Conservation (phyloP, 345 rosid species). For the Arabidopsis arenosa region DNA sequence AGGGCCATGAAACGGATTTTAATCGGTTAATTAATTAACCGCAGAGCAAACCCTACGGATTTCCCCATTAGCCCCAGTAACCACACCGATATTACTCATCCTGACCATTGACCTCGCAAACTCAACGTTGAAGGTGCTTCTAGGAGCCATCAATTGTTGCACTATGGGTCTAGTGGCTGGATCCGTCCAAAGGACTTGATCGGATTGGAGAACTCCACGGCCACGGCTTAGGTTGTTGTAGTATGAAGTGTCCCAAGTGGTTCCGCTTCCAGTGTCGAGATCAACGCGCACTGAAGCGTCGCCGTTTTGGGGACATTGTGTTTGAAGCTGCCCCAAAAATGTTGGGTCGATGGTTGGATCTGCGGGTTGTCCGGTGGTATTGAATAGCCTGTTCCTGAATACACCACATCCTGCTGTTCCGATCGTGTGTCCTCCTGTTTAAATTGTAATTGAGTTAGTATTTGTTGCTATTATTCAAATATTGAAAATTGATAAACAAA, state of each 20-base stretch:
- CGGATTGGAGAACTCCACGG: conserved; percentile 55
- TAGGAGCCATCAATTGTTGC: conserved; percentile 47
- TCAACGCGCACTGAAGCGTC: conserved; percentile 51
- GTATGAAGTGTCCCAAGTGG: conserved; percentile 55
- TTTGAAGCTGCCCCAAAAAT: conserved; percentile 49
- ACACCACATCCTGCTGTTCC: conserved; percentile 58
- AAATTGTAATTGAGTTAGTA: not conserved
- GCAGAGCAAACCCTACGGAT: conserved; percentile 60
- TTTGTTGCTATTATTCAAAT: not conserved
- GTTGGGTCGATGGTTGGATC: conserved; percentile 51
- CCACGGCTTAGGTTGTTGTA: conserved; percentile 53
- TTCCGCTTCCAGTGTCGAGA: conserved; percentile 56
- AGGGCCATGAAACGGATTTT: conserved; percentile 22
- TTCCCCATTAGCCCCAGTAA: conserved; percentile 54
- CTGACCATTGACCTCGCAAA: conserved; percentile 68
- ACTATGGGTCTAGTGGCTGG: conserved; percentile 51
- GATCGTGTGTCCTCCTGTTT: conserved; percentile 61
- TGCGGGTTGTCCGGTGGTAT: conserved; percentile 40
- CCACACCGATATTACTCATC: conserved; percentile 67
- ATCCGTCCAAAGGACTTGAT: conserved; percentile 52
- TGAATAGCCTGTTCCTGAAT: conserved; percentile 54
- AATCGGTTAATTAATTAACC: conserved; percentile 42
- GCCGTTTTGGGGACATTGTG: conserved; percentile 55
- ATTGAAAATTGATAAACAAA: too few species aligned
- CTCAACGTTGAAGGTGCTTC: conserved; percentile 52